phyloP scores from a whole-genome alignment of 1,284 basidiomycete species.

The Pseudozyma pruni region DNA sequence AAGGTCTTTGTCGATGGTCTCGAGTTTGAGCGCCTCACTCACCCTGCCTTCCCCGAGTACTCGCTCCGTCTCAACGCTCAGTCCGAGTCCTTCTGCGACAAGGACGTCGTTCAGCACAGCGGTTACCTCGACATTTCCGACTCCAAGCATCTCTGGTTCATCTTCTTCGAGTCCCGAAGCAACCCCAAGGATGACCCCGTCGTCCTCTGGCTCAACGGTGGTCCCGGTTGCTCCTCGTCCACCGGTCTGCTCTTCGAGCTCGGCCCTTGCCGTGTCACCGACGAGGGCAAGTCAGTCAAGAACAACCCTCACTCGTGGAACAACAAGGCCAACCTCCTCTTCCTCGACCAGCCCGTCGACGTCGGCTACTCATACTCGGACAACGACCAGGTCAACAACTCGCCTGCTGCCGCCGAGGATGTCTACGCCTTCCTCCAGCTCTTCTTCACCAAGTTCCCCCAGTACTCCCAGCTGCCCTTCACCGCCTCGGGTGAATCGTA shows the following conservation, averaged over 20 bases:
- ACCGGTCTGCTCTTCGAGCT: constrained; percentile 80
- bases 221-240: constrained; percentile 72
- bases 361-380: constrained; percentile 88
- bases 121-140: constrained; percentile 85
- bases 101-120: constrained; percentile 83
- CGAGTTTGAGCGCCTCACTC: constrained; percentile 76
- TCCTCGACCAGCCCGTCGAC: constrained; percentile 82
- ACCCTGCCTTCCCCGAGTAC: constrained; percentile 78
- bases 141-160: constrained; percentile 87
- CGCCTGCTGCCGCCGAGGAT: constrained; percentile 80
- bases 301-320: constrained; percentile 84
- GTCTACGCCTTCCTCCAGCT: constrained; percentile 90
- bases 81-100: constrained; percentile 75
- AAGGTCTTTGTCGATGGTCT: constrained; percentile 68
- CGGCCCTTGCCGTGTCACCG: constrained; percentile 80
- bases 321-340: constrained; percentile 75
- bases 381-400: constrained; percentile 77
- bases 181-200: constrained; percentile 81
- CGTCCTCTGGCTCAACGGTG: constrained; percentile 88
- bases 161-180: constrained; percentile 83
- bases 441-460: constrained; percentile 74
- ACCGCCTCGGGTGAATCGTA: constrained; percentile 72
- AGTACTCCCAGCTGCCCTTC: constrained; percentile 64
- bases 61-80: constrained; percentile 73
- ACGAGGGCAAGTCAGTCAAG: constrained; percentile 78